Percentiles rank a stretch among this genome's conserved stretches.
These are phyloP conservation scores for Tolypocladium paradoxum DNA, from an alignment of 2,329 filamentous ascomycete species.

Conservation along the genomic window DNA sequence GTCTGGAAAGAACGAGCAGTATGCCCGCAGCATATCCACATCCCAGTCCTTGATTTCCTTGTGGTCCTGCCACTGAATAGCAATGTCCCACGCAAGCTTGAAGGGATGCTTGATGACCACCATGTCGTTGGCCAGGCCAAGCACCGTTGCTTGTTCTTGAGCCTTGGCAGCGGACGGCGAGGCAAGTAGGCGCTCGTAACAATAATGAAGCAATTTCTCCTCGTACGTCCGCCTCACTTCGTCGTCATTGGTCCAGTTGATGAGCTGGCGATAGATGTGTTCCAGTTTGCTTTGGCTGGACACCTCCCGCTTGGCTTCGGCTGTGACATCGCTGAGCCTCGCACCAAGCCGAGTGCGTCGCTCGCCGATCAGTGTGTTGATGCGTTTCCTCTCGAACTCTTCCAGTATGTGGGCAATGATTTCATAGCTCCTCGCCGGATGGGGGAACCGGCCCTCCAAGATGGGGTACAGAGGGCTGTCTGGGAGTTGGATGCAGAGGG, in stretches of 20 bases:
- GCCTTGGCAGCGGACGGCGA: constrained; percentile 56
- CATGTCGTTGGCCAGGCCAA: constrained; percentile 78
- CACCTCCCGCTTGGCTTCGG: constrained; percentile 81
- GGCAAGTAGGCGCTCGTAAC: constrained; percentile 65
- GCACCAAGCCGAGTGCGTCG: constrained; percentile 80
- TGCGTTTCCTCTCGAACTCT: constrained; percentile 73
- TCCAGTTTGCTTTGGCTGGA: constrained; percentile 68
- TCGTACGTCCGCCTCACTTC: constrained; percentile 75
- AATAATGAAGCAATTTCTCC: constrained; percentile 76
- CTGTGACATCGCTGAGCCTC: constrained; percentile 69
- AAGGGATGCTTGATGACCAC: constrained; percentile 92
- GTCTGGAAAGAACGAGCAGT: constrained; percentile 73
- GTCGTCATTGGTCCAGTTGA: constrained; percentile 86
- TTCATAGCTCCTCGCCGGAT: constrained; percentile 71
- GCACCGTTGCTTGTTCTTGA: constrained; percentile 59
- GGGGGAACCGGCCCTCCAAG: constrained; percentile 73
- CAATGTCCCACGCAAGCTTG: constrained; percentile 80
- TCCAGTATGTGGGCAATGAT: constrained; percentile 77
- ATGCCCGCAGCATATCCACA: constrained; percentile 64
- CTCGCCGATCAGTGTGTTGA: constrained; percentile 84
- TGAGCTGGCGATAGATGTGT: constrained; percentile 67
- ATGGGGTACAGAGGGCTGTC: constrained; percentile 69
- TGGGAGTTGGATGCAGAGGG: constrained; percentile 67
- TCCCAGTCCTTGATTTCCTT: constrained; percentile 70
- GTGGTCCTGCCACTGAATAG: constrained; percentile 79